Evolutionary conservation across 257 asterid species (phyloP), one percentile per base, ranked within the genome.

Genomic region (Verbascum thapsus): DNA sequence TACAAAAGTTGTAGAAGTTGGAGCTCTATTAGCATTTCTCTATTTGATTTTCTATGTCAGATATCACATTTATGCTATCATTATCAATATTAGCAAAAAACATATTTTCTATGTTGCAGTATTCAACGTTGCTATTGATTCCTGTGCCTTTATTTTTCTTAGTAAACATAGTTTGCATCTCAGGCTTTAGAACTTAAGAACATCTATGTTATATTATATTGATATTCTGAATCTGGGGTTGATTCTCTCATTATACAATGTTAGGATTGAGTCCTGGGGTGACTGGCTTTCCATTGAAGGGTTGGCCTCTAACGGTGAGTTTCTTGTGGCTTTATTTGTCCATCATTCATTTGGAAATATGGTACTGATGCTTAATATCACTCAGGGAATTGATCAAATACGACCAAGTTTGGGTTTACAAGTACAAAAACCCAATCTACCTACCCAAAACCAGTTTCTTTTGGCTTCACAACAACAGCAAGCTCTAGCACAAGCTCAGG

Each of bases 241-340:
- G 38, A 32, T n/a, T 32, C 45, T 49, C 18, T 44, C 56, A 2
- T 44, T 13, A 35, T 12, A 44, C 32, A 49, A 60, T 52, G 67
- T 61, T 88, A 90, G 99, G 91, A 30, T 75, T 94, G 67, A 88
- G 78, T 76, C 99, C 84, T 79, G 99, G 99, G 43, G 94, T 88
- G 53, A 80, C 89, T 17, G 81, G 92, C 67, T 89, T 94, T 75
- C 98, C 99, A 50, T 75, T 94, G 76, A 90, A 94, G 89, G 99
- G 99, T 49, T 94, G 98, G 99, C 98, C 99, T 22, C 68, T 90
- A 71, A 94, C 99, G 6, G 99, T 94, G 80, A 86, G 98, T 80
- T 69, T 61, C 58, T 51, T 37, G 37, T 58, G 51, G 68, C 67
- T 75, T 65, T 65, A 59, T 37, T 68, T 72, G 5, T 61, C 34